These are phyloP conservation scores for Lepiota brunneoincarnata DNA, from an alignment of 768 basidiomycete genomes.

Conservation along the genomic window DNA sequence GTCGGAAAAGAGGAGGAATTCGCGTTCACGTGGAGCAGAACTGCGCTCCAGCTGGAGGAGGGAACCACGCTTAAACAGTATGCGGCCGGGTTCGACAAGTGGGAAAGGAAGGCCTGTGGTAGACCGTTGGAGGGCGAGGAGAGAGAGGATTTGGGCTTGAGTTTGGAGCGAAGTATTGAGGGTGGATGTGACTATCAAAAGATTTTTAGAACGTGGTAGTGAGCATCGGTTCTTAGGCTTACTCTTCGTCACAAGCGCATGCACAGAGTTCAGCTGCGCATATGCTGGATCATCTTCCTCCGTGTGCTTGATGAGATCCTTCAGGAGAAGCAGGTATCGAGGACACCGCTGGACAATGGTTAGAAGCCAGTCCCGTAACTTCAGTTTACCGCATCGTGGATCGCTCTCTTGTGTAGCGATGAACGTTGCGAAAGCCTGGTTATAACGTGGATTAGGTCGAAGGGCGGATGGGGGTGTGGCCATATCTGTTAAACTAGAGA, in stretches of 20 bases:
- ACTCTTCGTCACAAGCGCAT: slow-evolving; percentile 77
- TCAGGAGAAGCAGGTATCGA: slow-evolving; percentile 79
- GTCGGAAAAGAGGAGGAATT: slow-evolving; percentile 83
- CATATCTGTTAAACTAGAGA: slow-evolving; percentile 57
- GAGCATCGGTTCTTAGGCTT: slow-evolving; percentile 19
- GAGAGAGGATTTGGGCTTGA: slow-evolving; percentile 71
- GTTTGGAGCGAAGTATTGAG: slow-evolving; percentile 78
- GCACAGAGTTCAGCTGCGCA: slow-evolving; percentile 53
- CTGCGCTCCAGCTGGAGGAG: slow-evolving; percentile 57
- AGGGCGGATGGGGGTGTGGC: slow-evolving; percentile 39
- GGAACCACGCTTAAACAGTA: slow-evolving; percentile 64
- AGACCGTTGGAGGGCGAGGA: slow-evolving; percentile 77
- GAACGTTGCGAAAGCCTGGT: slow-evolving; percentile 58
- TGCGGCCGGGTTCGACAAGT: slow-evolving; percentile 79
- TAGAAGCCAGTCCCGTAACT: slow-evolving; percentile 81
- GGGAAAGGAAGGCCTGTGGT: slow-evolving; percentile 77
- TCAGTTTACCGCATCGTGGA: slow-evolving; percentile 68
- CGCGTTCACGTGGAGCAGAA: slow-evolving; percentile 50
- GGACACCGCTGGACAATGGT: slow-evolving; percentile 88
- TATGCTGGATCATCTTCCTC: slow-evolving; percentile 67
- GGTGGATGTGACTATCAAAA: slow-evolving; percentile 60
- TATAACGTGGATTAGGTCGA: slow-evolving; percentile 40
- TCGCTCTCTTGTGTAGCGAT: slow-evolving; percentile 64
- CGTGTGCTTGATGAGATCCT: slow-evolving; percentile 74
- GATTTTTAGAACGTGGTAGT: slow-evolving; percentile 1